Percentiles rank a stretch among this genome's conserved stretches.
phyloP scores from a whole-genome alignment of 306 rosid species.

The Castanea sativa region DNA sequence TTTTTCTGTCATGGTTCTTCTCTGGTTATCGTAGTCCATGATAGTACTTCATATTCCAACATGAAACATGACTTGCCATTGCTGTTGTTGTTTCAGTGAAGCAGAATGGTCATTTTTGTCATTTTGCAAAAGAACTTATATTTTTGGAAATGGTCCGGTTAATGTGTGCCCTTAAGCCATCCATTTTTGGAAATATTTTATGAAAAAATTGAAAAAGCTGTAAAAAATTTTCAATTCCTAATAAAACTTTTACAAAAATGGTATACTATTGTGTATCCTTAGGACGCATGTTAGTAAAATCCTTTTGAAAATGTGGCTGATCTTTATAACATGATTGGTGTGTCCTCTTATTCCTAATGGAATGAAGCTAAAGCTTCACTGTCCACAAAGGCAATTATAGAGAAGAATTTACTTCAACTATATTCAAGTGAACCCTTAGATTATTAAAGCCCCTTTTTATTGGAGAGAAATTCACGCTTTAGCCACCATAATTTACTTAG shows the following conservation, averaged over 20 bases:
- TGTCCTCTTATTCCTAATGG: neutral
- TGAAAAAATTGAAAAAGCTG: no score
- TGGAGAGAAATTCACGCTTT: neutral
- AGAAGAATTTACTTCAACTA: neutral
- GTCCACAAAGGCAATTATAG: neutral
- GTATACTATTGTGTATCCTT: no score
- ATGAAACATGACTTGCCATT: neutral
- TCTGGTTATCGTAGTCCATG: neutral
- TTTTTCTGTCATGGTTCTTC: conserved; percentile 30
- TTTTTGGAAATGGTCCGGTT: neutral
- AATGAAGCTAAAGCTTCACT: neutral
- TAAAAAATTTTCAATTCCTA: no score
- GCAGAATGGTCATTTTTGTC: neutral
- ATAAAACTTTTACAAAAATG: no score
- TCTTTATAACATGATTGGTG: neutral
- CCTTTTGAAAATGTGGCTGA: neutral
- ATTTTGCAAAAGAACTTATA: conserved; percentile 4
- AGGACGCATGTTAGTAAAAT: no score
- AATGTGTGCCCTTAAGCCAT: no score
- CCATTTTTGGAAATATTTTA: no score
- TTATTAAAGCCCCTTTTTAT: neutral
- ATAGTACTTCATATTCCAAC: neutral
- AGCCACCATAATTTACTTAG: neutral
- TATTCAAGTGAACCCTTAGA: neutral
- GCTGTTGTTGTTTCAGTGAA: neutral